Percentiles rank a stretch among this genome's conserved stretches.
Evolutionary conservation across 2,329 filamentous ascomycete genomes (phyloP).

Genomic region (Xylaria arbuscula): DNA sequence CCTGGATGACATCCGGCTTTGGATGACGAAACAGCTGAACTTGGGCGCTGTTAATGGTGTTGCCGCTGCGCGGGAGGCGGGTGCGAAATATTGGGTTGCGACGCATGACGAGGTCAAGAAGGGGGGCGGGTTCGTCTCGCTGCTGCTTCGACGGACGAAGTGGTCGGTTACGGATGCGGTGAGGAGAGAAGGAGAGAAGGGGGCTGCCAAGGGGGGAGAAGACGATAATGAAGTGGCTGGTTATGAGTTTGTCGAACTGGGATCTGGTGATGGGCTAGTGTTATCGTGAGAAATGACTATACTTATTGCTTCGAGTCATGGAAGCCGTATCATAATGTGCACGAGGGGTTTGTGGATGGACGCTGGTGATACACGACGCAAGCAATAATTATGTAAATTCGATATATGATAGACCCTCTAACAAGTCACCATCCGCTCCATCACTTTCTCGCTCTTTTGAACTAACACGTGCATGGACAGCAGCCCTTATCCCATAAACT

Average conservation of each 20-base stretch:
- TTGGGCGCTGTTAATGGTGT: slow-evolving; percentile 69
- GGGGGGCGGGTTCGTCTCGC: slow-evolving; percentile 67
- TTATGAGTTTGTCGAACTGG: slow-evolving; percentile 63
- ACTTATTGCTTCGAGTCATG: neutral
- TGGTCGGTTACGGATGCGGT: slow-evolving; percentile 59
- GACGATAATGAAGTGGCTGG: slow-evolving; percentile 44
- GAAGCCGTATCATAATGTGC: neutral
- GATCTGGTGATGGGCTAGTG: slow-evolving; percentile 66
- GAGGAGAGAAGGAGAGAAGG: slow-evolving; percentile 50
- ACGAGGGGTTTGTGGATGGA: neutral
- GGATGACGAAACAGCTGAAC: slow-evolving; percentile 67
- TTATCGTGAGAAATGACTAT: slow-evolving; percentile 46
- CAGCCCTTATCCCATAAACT: too few species aligned
- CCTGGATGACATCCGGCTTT: slow-evolving; percentile 68
- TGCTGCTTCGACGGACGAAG: slow-evolving; percentile 59
- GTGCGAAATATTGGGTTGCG: slow-evolving; percentile 67
- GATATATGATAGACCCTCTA: too few species aligned
- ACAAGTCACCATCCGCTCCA: too few species aligned
- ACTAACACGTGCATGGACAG: too few species aligned
- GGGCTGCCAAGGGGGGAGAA: slow-evolving; percentile 39
- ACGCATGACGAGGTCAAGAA: slow-evolving; percentile 74
- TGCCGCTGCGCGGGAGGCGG: slow-evolving; percentile 27
- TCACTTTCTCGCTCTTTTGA: too few species aligned
- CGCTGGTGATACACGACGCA: neutral
- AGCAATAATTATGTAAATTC: too few species aligned